Percentiles rank a stretch among this genome's conserved stretches.
These are phyloP conservation scores for Erodium texanum DNA, from an alignment of 441 rosid genomes.

Conservation along the genomic window DNA sequence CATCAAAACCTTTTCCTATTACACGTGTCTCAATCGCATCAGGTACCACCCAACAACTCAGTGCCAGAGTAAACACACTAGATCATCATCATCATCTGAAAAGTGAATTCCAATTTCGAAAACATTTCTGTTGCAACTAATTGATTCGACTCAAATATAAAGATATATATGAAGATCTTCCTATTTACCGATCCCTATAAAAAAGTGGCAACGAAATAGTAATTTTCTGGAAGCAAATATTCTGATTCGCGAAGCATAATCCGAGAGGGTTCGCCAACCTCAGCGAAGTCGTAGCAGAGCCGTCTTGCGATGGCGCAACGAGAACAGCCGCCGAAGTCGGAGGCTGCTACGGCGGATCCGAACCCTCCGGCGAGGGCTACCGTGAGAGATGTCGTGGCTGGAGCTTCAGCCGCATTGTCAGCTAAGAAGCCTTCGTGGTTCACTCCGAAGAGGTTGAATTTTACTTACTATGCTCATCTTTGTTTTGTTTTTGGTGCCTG, in stretches of 20 bases:
- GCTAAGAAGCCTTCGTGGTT: constrained; percentile 5
- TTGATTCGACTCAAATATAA: background rate
- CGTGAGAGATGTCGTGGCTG: background rate
- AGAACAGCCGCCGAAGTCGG: background rate
- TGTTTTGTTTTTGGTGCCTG: background rate
- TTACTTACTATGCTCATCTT: background rate
- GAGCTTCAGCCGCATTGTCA: background rate
- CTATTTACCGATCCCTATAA: constrained; percentile 2
- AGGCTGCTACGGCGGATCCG: background rate
- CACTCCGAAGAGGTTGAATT: constrained; percentile 3
- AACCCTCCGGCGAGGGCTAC: background rate
- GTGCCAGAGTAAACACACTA: background rate
- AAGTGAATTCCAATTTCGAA: background rate
- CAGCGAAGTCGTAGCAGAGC: background rate
- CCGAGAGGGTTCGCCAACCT: background rate
- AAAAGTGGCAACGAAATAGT: background rate
- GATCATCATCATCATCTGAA: background rate
- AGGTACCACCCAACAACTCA: background rate
- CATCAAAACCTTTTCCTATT: background rate
- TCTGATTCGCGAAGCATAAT: background rate
- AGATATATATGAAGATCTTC: background rate
- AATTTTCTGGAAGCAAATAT: background rate
- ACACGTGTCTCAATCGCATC: background rate
- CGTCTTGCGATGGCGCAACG: constrained; percentile 4
- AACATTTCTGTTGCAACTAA: background rate